These are phyloP conservation scores for Penicillium glabrum DNA, from an alignment of 2,329 filamentous ascomycete genomes.

Conservation along the genomic window DNA sequence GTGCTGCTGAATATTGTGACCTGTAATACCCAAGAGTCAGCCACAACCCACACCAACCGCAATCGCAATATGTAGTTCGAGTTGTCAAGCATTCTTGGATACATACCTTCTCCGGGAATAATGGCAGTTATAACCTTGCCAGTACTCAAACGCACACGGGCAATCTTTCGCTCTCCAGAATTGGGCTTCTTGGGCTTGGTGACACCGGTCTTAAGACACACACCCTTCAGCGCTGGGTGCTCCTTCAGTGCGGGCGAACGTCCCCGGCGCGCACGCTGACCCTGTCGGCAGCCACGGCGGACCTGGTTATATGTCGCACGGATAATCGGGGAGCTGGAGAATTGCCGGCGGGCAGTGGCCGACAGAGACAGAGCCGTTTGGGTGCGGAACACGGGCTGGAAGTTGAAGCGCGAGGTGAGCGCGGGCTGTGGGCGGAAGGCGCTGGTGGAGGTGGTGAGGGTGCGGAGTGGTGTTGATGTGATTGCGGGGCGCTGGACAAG, in stretches of 20 bases:
- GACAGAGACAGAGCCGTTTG: slow-evolving; percentile 22
- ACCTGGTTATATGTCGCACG: slow-evolving; percentile 73
- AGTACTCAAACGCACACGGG: slow-evolving; percentile 82
- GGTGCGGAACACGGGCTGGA: slow-evolving; percentile 33
- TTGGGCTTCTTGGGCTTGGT: slow-evolving; percentile 98
- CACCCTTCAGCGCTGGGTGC: slow-evolving; percentile 86
- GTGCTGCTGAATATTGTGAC: slow-evolving; percentile 98
- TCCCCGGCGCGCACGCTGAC: slow-evolving; percentile 78
- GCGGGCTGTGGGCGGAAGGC: slow-evolving; percentile 20
- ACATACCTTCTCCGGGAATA: slow-evolving; percentile 82
- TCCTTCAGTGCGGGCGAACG: slow-evolving; percentile 79
- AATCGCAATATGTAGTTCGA: neutral
- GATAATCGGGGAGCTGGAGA: slow-evolving; percentile 58
- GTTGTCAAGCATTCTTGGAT: slow-evolving; percentile 13
- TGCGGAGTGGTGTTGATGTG: slow-evolving; percentile 20
- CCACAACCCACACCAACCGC: neutral
- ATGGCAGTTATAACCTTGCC: slow-evolving; percentile 88
- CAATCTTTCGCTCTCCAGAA: slow-evolving; percentile 94
- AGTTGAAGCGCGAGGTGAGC: slow-evolving; percentile 19
- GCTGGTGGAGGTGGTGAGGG: slow-evolving; percentile 24
- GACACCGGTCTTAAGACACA: slow-evolving; percentile 90
- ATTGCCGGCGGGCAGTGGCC: slow-evolving; percentile 41
- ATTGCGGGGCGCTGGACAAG: slow-evolving; percentile 28
- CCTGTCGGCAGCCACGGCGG: slow-evolving; percentile 71
- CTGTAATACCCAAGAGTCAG: slow-evolving; percentile 34